Evolutionary conservation across 108 stramenopile species (phyloP).

Genomic region (Pseudonitzschia multistriata): DNA sequence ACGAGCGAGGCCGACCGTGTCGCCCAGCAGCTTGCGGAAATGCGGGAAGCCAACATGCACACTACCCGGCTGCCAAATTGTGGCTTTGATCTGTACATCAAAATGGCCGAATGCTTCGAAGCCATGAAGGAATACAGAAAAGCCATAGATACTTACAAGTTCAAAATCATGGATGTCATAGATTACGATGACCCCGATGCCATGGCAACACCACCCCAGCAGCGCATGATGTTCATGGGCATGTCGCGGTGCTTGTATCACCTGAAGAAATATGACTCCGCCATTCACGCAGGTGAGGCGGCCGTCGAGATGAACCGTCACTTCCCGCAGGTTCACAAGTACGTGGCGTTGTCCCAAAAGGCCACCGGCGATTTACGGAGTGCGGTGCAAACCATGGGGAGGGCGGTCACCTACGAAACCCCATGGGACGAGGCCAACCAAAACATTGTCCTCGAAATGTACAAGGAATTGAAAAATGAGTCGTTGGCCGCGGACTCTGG

Average conservation of each 20-base stretch:
- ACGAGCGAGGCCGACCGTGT: background rate
- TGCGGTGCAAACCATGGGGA: slow-evolving; percentile 36
- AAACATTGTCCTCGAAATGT: slow-evolving; percentile 15
- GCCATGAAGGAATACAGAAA: background rate
- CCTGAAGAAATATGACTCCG: slow-evolving; percentile 26
- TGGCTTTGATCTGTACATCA: background rate
- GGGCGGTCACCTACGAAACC: slow-evolving; percentile 44
- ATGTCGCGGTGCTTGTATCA: slow-evolving; percentile 37
- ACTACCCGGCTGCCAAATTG: background rate
- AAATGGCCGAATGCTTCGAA: background rate
- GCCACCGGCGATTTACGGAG: slow-evolving; percentile 30
- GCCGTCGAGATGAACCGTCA: slow-evolving; percentile 53
- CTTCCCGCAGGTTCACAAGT: slow-evolving; percentile 53
- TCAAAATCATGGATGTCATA: background rate
- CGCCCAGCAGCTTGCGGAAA: background rate
- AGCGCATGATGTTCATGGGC: slow-evolving; percentile 28
- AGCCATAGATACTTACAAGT: background rate
- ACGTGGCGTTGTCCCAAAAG: slow-evolving; percentile 42
- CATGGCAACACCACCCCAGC: slow-evolving; percentile 6
- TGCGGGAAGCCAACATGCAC: background rate
- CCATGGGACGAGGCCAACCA: slow-evolving; percentile 46
- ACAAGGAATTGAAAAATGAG: slow-evolving; percentile 2
- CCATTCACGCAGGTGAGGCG: slow-evolving; percentile 26
- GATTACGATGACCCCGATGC: background rate
- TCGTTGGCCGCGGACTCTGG: background rate